These are phyloP conservation scores for Neurospora sp. DNA, from an alignment of 495 filamentous ascomycete genomes.

Conservation along the genomic window DNA sequence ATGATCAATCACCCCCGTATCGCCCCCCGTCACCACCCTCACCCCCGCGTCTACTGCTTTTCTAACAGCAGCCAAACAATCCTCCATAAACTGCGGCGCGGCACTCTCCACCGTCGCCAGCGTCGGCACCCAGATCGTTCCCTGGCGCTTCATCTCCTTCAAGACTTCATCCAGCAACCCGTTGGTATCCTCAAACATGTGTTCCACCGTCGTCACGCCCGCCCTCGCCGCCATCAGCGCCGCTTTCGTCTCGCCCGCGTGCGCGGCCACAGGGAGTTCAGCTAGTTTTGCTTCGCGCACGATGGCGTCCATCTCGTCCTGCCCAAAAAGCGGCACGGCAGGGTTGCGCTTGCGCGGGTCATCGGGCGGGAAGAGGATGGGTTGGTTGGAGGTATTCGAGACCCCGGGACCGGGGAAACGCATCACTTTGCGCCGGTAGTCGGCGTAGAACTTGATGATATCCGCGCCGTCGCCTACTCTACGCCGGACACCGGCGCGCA, in stretches of 20 bases:
- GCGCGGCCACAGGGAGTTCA: conserved; percentile 34
- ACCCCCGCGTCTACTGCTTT: conserved; percentile 25
- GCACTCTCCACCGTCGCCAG: conserved; percentile 29
- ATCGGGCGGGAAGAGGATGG: conserved; percentile 14
- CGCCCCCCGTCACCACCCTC: conserved; percentile 36
- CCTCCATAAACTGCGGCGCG: conserved; percentile 18
- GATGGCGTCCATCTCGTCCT: conserved; percentile 43
- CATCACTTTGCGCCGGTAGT: conserved; percentile 38
- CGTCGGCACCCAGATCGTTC: conserved; percentile 40
- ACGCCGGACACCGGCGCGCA: conserved; percentile 35
- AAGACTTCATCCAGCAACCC: conserved; percentile 25
- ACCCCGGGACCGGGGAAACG: conserved; percentile 27
- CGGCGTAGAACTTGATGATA: conserved; percentile 44
- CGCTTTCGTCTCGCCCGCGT: conserved; percentile 30
- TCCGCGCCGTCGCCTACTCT: conserved; percentile 40
- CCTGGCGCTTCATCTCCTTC: conserved; percentile 26
- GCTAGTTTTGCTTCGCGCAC: conserved; percentile 34
- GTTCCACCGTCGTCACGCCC: conserved; percentile 42
- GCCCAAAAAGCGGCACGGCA: conserved; percentile 29
- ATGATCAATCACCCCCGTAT: conserved; percentile 42
- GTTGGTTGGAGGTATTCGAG: conserved; percentile 9
- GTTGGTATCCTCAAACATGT: conserved; percentile 32
- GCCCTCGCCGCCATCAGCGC: conserved; percentile 38
- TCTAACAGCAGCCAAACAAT: conserved; percentile 17
- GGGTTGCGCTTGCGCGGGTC: conserved; percentile 24